Base-by-base conservation (phyloP, 495 filamentous ascomycete species). In the Talaromyces liani region DNA sequence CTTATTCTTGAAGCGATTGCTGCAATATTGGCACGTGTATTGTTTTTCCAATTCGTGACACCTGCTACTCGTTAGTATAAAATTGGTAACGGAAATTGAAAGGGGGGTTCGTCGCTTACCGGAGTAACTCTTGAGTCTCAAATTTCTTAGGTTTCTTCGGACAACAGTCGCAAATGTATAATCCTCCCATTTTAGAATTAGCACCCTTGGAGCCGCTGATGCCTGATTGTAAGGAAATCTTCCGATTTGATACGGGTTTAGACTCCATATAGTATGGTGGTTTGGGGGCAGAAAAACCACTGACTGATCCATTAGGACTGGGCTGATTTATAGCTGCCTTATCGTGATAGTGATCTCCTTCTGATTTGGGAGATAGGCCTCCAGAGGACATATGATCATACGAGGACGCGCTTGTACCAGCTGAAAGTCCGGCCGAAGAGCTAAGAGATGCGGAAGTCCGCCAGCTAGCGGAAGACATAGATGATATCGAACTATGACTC, bases 81-180 rank as follows among this genome's bases (percentile, higher is more conserved):
- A n/a, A 18, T 18, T 47, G 18, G 3, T 47, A 18, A 18, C 16
- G 22, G 2, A 6, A 18, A 9, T 49, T 7, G 4, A 54, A 61
- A 25, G 20, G 6, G 16, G 20, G 6, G 16, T 33, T 56, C 51
- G 47, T 27, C 62, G 79, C 89, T 75, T 84, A 97, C 94, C 85
- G 88, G 56, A 98, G 79, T 63, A 97, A 93, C 53, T 92, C 88
- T 66, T 84, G 77, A 5, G 83, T 91, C 64, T 98, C 92, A 69
- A 98, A 98, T 68, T 97, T 97, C 72, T 96, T 97, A 1, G 94
- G 94, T 74, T 98, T 98, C 75, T 98, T 98, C 1, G 93, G 94
- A 78, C 94, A 98, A 73, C 94, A 98, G 68, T 97, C 91, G 73
- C 94, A 98, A 69, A 96, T 94, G 69, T 83, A 91, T 3, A 87